Base-by-base conservation (phyloP, 208 protist species). In the Crithidia fasciculata region DNA sequence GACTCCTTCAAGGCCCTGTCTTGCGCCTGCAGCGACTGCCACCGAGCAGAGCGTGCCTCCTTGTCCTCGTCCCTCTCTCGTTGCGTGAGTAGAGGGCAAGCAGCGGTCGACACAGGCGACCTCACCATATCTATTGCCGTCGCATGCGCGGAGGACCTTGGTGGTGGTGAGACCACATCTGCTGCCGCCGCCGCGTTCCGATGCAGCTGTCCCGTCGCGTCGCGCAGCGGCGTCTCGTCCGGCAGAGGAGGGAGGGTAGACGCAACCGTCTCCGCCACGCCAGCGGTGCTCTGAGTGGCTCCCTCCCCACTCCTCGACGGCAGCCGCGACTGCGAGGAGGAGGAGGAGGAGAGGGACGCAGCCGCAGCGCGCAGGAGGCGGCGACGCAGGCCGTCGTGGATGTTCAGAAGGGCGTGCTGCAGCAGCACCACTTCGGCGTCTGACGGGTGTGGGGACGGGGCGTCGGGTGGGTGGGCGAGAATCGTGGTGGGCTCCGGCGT, bases 351-450 rank as follows among this genome's bases (percentile, higher is more conserved):
- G 6, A 83, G 63, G 9, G 73, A 74, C 10, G 49, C 58, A 2
- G 75, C 64, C 7, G 79, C 79, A 1, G 79, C 69, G 50, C 61
- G 63, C 43, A 83, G 59, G 4, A 83, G 74, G 40, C 74, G 74
- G 36, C 70, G 69, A 10, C 74, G 74, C 19, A 80, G 69, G 7
- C 57, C 55, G 56, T 69, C 61, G 69, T 80, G 63, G 62, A 80
- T 70, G 55, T 60, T 74, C 37, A 40, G 68, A 12, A 80, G 55
- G n/a, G 74, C 74, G 64, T 80, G 68, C 49, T 80, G 74, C 19
- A 80, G 55, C n/a, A 80, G 69, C 7, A 72, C 40, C 16, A 87
- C 70, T 41, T 87, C 86, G 8, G 77, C 75, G 49, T 67, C 74
- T 44, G 83, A 84, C 8, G 77, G 66, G 60, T 82, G 86, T 2